Conservation (phyloP, 2,329 filamentous ascomycete species). For the Colletotrichum sp. region DNA sequence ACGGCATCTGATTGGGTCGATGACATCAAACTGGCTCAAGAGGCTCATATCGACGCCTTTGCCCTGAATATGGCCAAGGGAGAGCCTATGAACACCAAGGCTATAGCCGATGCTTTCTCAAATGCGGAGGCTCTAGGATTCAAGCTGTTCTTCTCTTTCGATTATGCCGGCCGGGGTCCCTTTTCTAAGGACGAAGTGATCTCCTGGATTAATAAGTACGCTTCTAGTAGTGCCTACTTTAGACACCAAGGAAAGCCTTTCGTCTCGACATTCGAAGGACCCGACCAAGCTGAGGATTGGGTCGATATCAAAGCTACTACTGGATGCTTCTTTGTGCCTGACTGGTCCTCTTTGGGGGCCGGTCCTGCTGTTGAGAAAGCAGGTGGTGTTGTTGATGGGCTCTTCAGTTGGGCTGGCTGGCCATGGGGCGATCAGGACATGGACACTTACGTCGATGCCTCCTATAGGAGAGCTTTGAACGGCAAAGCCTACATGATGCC, state of each 20-base stretch:
- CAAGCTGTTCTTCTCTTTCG: constrained; percentile 8
- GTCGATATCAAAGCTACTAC: constrained; percentile 40
- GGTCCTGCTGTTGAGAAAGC: constrained; percentile 16
- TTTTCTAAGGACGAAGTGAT: neutral
- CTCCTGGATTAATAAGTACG: neutral
- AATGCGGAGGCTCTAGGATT: neutral
- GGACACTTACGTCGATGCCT: constrained; percentile 22
- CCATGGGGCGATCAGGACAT: constrained; percentile 27
- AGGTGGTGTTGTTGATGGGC: constrained; percentile 31
- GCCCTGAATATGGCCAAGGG: neutral
- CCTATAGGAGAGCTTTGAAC: constrained; percentile 6
- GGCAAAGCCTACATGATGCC: constrained; percentile 51
- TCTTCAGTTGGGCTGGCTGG: constrained; percentile 43
- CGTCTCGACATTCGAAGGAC: constrained; percentile 49
- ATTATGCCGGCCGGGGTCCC: neutral
- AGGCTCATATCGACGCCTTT: constrained; percentile 13
- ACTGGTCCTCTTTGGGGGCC: constrained; percentile 44
- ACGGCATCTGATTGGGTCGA: neutral
- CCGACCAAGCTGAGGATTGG: constrained; percentile 46
- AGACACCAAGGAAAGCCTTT: constrained; percentile 33
- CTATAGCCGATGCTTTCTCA: neutral
- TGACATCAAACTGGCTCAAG: neutral
- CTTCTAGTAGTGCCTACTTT: constrained; percentile 9
- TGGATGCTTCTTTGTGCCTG: constrained; percentile 47
- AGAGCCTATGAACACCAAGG: constrained; percentile 19